phyloP scores from a whole-genome alignment of 495 filamentous ascomycete species.

The Neurospora pannonica region DNA sequence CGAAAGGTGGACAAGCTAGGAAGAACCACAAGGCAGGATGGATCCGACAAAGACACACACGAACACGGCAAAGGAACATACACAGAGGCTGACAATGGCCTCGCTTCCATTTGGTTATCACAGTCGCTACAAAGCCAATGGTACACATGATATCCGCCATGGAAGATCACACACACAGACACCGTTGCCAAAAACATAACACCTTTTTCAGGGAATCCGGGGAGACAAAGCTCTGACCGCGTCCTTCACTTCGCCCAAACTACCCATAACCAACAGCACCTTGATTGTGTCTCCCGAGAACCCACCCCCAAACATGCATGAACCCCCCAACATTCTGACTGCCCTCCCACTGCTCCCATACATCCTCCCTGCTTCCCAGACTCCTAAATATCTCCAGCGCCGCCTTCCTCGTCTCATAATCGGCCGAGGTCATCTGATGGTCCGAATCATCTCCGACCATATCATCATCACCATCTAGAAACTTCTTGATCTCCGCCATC shows the following conservation, averaged over 20 bases:
- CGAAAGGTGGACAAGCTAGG: background rate
- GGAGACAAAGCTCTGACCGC: background rate
- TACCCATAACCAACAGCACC: background rate
- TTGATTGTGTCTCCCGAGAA: background rate
- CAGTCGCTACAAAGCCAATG: too few species aligned
- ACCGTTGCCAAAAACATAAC: background rate
- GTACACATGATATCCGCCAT: too few species aligned
- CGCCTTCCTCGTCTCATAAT: background rate
- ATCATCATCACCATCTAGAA: background rate
- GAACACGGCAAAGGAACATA: too few species aligned
- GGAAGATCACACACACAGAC: too few species aligned
- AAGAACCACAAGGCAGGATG: too few species aligned
- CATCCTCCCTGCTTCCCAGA: background rate
- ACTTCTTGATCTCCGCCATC: background rate
- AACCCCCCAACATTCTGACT: background rate
- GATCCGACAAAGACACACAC: too few species aligned
- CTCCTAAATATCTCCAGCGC: background rate
- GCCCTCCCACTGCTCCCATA: background rate
- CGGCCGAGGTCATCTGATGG: too few species aligned
- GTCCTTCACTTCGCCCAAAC: background rate
- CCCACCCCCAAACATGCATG: background rate
- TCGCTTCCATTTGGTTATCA: too few species aligned
- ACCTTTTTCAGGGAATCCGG: background rate
- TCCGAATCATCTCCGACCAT: background rate
- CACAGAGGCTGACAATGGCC: too few species aligned